phyloP scores from a whole-genome alignment of 2,329 filamentous ascomycete genomes.

The Pestalotiopsis sp. region DNA sequence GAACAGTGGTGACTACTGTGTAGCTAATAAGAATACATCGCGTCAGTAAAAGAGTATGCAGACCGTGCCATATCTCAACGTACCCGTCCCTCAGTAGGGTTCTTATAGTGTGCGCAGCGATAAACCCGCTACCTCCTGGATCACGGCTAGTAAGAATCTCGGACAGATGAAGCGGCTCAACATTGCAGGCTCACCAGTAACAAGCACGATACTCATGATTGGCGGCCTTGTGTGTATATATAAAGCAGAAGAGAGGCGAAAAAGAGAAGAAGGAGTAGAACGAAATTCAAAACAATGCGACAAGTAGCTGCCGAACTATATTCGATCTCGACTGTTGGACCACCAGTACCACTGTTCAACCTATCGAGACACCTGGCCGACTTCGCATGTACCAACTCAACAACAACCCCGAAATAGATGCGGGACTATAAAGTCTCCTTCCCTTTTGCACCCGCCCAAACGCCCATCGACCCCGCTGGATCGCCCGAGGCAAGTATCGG shows the following conservation, averaged over 20 bases:
- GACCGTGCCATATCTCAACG: neutral
- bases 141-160: neutral
- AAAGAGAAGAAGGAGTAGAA: neutral
- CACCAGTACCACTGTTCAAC: neutral
- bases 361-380: neutral
- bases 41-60: neutral
- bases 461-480: neutral
- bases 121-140: neutral
- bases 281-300: neutral
- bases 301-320: neutral
- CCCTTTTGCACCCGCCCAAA: neutral
- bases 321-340: neutral
- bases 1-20: neutral
- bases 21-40: neutral
- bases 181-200: neutral
- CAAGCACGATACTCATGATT: neutral
- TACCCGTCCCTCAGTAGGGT: neutral
- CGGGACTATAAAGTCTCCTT: neutral
- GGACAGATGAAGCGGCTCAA: neutral
- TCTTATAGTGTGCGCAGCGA: neutral
- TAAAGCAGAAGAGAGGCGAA: neutral
- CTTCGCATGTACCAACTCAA: neutral
- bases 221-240: neutral
- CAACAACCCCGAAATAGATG: neutral
- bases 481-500: neutral